These are phyloP conservation scores for Naumovozyma dairenensis DNA, from an alignment of 805 yeast genomes.

Conservation along the genomic window DNA sequence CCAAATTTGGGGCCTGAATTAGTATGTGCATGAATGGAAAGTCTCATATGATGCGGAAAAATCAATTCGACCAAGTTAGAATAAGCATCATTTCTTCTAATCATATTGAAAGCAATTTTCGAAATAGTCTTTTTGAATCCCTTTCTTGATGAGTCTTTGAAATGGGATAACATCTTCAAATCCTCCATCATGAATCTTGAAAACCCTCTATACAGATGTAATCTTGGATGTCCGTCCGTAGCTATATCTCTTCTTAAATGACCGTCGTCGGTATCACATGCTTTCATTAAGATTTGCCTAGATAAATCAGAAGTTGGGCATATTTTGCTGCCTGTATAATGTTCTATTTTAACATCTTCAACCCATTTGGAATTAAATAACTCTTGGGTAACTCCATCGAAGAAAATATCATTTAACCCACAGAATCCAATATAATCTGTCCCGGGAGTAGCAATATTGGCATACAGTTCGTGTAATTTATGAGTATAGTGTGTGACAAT, in stretches of 20 bases:
- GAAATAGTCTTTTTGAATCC: conserved; percentile 42
- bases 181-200: conserved; percentile 53
- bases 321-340: conserved; percentile 33
- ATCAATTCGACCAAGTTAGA: conserved; percentile 51
- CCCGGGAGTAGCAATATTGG: conserved; percentile 12
- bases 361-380: conserved; percentile 26
- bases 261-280: conserved; percentile 48
- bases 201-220: conserved; percentile 46
- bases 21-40: conserved; percentile 53
- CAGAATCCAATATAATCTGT: conserved; percentile 32
- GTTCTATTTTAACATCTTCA: conserved; percentile 23
- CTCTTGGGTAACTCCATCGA: conserved; percentile 21
- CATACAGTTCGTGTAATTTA: conserved; percentile 36
- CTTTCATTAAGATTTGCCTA: conserved; percentile 35
- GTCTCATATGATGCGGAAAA: conserved; percentile 49
- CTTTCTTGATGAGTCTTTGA: conserved; percentile 35
- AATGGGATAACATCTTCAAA: conserved; percentile 34
- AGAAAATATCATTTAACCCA: conserved; percentile 35
- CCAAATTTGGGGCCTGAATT: conserved; percentile 55
- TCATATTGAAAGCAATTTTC: conserved; percentile 54
- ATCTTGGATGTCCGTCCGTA: conserved; percentile 45
- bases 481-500: conserved; percentile 40
- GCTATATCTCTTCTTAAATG: conserved; percentile 52
- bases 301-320: conserved; percentile 31
- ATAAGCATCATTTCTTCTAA: conserved; percentile 54